These are phyloP conservation scores for Penicillium vulpinum DNA, from an alignment of 2,329 filamentous ascomycete species.

Conservation along the genomic window DNA sequence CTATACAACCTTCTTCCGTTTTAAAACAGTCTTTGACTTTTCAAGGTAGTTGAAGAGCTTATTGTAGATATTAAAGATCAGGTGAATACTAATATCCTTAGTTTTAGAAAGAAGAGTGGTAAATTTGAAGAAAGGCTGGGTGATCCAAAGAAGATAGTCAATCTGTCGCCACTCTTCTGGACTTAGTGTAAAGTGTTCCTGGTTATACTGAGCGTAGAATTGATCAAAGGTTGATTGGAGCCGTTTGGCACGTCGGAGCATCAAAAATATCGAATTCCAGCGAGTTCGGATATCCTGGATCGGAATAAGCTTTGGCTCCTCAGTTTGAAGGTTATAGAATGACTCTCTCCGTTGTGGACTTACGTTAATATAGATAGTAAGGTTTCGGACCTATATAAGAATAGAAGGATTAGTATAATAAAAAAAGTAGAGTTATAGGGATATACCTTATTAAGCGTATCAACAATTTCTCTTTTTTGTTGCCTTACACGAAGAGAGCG, in stretches of 20 bases:
- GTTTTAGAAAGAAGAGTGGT: background rate
- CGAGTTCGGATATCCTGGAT: background rate
- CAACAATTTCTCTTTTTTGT: background rate
- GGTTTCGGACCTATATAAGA: background rate
- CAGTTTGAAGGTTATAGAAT: background rate
- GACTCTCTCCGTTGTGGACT: background rate
- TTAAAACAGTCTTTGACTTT: constrained; percentile 1
- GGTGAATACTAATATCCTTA: background rate
- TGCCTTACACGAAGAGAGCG: background rate
- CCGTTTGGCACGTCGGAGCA: background rate
- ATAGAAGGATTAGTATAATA: background rate
- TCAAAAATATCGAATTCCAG: background rate
- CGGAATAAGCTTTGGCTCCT: background rate
- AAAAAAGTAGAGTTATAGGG: background rate
- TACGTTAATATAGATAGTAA: background rate
- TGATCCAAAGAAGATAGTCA: background rate
- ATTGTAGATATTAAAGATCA: constrained; percentile 11
- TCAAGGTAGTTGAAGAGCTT: constrained; percentile 16
- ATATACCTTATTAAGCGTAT: background rate
- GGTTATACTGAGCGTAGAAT: background rate
- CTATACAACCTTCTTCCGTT: constrained; percentile 11
- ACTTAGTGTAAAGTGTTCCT: background rate
- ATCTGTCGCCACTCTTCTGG: background rate
- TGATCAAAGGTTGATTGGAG: background rate
- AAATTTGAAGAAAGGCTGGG: background rate